Evolutionary conservation across 805 yeast genomes (phyloP), one percentile per base, ranked within the genome.

Genomic region (Komagataella pastoris): DNA sequence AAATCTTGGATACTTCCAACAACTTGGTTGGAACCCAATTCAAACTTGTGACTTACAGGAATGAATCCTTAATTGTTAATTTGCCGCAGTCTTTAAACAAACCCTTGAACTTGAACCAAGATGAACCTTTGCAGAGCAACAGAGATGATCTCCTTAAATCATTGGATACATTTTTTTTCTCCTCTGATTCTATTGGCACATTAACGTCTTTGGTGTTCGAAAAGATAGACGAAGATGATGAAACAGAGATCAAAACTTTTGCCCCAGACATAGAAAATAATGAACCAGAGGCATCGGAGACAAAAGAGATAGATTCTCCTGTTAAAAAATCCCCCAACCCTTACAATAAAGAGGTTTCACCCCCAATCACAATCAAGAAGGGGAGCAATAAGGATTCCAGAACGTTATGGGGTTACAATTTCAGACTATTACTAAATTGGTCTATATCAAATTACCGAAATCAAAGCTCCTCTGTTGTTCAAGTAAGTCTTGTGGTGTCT

Each of bases 61-160:
- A 85, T 61, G 88, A 84, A 65, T 82, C 88, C 2, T 67, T 85
- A 50, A 80, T 81, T 74, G 69, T 80, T 48, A 80, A 78, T 59
- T 68, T 50, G 17, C 50, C 54, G n/a, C 40, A 30, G 14, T 10
- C 40, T 8, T 30, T 12, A 50, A 51, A 24, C 44, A 50, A 7
- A 49, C 40, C 40, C 14, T 49, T 66, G 1, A 53, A 67, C 44
- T 53, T 53, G 17, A 56, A 55, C 40, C 57, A 73, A 12, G 70
- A 69, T 5, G 40, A 30, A 3, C 40, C 40, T 30, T 8, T 30
- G 40, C 40, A 30, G 12, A 30, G 14, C n/a, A 30, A 30, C 40
- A 30, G 40, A n/a, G 40, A 30, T 30, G 40, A 30, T 8, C n/a
- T 30, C 14, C 40, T 30, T 3, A 30, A 30, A 30, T 30, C 40